These are phyloP conservation scores for Fonsecaea pedrosoi DNA, from an alignment of 2,329 filamentous ascomycete species.

Conservation along the genomic window DNA sequence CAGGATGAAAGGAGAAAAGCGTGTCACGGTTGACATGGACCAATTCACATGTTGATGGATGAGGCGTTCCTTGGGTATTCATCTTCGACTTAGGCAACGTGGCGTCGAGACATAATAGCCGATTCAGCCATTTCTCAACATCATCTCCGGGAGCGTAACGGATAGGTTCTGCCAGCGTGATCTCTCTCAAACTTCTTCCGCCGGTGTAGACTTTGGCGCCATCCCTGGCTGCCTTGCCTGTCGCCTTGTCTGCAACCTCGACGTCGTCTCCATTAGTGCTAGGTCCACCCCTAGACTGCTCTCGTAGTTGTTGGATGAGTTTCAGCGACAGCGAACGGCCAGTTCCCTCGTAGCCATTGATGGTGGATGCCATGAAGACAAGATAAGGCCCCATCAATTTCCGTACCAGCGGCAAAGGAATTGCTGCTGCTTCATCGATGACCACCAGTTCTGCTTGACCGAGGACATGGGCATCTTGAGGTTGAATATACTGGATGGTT, in stretches of 20 bases:
- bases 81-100: conserved; percentile 80
- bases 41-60: conserved; percentile 89
- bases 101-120: conserved; percentile 88
- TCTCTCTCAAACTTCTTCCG: conserved; percentile 85
- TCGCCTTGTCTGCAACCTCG: conserved; percentile 77
- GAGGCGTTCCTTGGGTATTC: conserved; percentile 78
- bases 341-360: conserved; percentile 98
- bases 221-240: conserved; percentile 73
- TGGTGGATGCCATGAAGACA: conserved; percentile 98
- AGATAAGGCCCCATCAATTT: conserved; percentile 97
- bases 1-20: conserved; percentile 95
- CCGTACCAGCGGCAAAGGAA: conserved; percentile 86
- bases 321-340: conserved; percentile 94
- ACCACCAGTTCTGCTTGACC: conserved; percentile 95
- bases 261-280: conserved; percentile 64
- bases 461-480: conserved; percentile 91
- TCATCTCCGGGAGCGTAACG: conserved; percentile 88
- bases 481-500: conserved; percentile 98
- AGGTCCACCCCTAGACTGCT: conserved; percentile 77
- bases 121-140: conserved; percentile 97
- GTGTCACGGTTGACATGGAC: conserved; percentile 96
- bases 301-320: conserved; percentile 93
- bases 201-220: conserved; percentile 64
- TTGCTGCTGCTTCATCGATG: conserved; percentile 96
- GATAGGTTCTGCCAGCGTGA: conserved; percentile 91